Conservation (phyloP, 2,329 filamentous ascomycete species). For the Aureobasidium sp. region DNA sequence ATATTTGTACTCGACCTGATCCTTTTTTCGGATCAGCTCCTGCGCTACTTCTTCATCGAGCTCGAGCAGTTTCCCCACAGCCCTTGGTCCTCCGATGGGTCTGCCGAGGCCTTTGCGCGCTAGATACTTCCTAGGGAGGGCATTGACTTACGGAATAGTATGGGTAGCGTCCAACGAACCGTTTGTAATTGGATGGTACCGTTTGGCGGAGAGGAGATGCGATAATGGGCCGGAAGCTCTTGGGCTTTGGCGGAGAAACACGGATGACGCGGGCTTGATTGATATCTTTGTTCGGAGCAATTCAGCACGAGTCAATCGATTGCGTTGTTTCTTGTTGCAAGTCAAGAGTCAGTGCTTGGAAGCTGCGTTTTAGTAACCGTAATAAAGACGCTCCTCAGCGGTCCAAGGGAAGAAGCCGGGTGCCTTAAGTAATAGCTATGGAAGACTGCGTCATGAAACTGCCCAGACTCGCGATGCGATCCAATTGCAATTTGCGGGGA, state of each 20-base stretch:
- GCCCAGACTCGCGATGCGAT: not conserved
- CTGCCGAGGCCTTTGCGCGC: constrained; percentile 5
- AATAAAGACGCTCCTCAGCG: not conserved
- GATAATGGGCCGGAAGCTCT: constrained; percentile 5
- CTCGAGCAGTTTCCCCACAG: constrained; percentile 9
- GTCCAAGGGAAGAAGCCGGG: constrained; percentile 9
- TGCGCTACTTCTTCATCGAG: constrained; percentile 5
- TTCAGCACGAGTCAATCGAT: constrained; percentile 2
- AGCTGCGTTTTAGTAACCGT: constrained; percentile 6
- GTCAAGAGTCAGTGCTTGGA: not conserved
- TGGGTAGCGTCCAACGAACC: constrained; percentile 2
- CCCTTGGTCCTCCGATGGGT: constrained; percentile 8
- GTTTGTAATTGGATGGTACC: constrained; percentile 13
- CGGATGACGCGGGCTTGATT: constrained; percentile 2
- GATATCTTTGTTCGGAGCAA: constrained; percentile 2
- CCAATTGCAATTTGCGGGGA: constrained; percentile 1
- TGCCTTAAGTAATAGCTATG: constrained; percentile 11
- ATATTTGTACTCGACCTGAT: constrained; percentile 15
- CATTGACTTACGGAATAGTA: not conserved
- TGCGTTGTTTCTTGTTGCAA: not conserved
- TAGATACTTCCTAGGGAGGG: not conserved
- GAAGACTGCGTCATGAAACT: not conserved
- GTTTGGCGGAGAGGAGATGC: constrained; percentile 4
- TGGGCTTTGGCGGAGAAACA: not conserved
- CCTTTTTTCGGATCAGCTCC: not conserved